Percentiles rank a stretch among this genome's conserved stretches.
Conservation (phyloP, 148 eudicot genomes). For the Vaccinium macrocarpon region DNA sequence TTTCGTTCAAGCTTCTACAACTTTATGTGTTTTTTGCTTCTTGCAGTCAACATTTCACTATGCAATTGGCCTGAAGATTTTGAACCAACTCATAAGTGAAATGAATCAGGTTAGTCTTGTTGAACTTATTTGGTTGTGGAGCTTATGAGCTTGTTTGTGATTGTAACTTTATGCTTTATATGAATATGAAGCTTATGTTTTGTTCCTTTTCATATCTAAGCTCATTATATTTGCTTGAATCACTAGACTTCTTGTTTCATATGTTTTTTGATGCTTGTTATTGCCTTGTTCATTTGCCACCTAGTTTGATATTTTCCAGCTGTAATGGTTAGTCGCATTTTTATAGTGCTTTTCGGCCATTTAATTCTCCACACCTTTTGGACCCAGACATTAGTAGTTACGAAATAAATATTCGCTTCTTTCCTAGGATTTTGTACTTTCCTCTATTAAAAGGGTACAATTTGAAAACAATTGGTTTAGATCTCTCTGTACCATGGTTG, state of each 20-base stretch:
- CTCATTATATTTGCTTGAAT: background rate
- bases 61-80: conserved; percentile 33
- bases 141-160: conserved; percentile 9
- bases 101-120: conserved; percentile 31
- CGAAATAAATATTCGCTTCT: background rate
- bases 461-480: background rate
- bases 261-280: background rate
- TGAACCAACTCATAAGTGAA: conserved; percentile 32
- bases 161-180: background rate
- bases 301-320: background rate
- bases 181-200: background rate
- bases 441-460: background rate
- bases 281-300: background rate
- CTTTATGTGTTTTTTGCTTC: background rate
- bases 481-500: background rate
- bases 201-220: background rate
- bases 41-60: conserved; percentile 26
- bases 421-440: background rate
- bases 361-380: conserved; percentile 9
- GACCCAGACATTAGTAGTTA: background rate
- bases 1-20: background rate
- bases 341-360: background rate
- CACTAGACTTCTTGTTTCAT: background rate
- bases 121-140: conserved; percentile 13
- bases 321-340: background rate